Percentiles rank a stretch among this genome's conserved stretches.
Conservation (phyloP, 306 rosid species). For the Potentilla sterilis region DNA sequence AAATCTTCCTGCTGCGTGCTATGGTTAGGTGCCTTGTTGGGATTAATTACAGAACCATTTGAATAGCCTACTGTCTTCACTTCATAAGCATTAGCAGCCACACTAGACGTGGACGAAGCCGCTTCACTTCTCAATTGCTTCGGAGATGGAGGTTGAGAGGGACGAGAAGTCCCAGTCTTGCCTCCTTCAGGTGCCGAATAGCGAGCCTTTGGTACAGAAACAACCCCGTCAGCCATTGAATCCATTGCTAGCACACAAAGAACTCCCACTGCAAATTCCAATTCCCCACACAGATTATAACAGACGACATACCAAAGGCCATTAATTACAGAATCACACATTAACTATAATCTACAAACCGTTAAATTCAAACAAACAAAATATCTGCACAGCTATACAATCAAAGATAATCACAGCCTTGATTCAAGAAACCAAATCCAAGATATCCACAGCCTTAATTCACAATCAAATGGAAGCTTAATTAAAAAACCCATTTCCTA, state of each 20-base stretch:
- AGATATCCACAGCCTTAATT: slow-evolving; percentile 10
- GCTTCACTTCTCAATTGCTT: slow-evolving; percentile 44
- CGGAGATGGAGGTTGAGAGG: slow-evolving; percentile 45
- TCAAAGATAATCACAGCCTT: slow-evolving; percentile 34
- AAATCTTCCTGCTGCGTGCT: slow-evolving; percentile 29
- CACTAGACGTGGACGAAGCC: slow-evolving; percentile 43
- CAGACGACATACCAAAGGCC: slow-evolving; percentile 25
- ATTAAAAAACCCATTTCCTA: slow-evolving; percentile 10
- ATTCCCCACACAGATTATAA: slow-evolving; percentile 35
- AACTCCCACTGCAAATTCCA: slow-evolving; percentile 38
- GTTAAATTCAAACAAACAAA: slow-evolving; percentile 8
- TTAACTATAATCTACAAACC: neutral
- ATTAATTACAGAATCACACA: slow-evolving; percentile 28
- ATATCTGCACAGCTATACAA: slow-evolving; percentile 36
- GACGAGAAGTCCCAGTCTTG: slow-evolving; percentile 37
- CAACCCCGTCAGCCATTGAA: slow-evolving; percentile 45
- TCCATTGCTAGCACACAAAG: slow-evolving; percentile 44
- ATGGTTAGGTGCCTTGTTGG: slow-evolving; percentile 27
- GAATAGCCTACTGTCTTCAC: slow-evolving; percentile 36
- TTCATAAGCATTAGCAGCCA: slow-evolving; percentile 36
- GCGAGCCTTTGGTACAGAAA: slow-evolving; percentile 45
- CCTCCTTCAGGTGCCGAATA: slow-evolving; percentile 41
- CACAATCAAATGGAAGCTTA: slow-evolving; percentile 30
- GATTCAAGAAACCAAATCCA: slow-evolving; percentile 27
- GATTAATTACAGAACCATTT: slow-evolving; percentile 40